Evolutionary conservation across 176 grass and related monocot species (phyloP).

Genomic region (Triticum turgidum): DNA sequence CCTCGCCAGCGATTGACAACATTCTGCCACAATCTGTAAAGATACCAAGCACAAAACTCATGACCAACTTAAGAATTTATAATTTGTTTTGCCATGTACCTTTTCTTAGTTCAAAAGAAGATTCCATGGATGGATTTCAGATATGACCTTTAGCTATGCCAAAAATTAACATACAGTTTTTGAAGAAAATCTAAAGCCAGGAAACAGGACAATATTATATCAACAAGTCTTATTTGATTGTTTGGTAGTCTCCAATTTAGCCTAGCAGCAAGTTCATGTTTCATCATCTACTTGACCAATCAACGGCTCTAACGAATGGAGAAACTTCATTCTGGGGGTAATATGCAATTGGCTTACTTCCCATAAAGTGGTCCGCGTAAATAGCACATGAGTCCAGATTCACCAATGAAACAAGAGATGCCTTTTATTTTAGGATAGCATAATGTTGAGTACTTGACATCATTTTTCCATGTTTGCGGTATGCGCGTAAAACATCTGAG

Average conservation of each 20-base stretch:
- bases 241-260: neutral
- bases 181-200: neutral
- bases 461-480: too few species aligned
- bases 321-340: too few species aligned
- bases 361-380: too few species aligned
- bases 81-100: too few species aligned
- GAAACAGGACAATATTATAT: neutral
- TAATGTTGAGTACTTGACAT: too few species aligned
- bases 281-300: too few species aligned
- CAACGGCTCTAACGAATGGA: too few species aligned
- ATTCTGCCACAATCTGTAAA: neutral
- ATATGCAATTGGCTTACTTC: too few species aligned
- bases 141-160: neutral
- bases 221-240: neutral
- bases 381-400: too few species aligned
- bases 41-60: neutral
- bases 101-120: neutral
- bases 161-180: neutral
- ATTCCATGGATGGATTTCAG: neutral
- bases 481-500: too few species aligned
- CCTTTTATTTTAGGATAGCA: too few species aligned
- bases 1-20: neutral
- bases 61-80: neutral
- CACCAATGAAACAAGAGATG: too few species aligned
- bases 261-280: neutral